Conservation (phyloP, 2,329 filamentous ascomycete species). For the Curvularia eragrostidis region DNA sequence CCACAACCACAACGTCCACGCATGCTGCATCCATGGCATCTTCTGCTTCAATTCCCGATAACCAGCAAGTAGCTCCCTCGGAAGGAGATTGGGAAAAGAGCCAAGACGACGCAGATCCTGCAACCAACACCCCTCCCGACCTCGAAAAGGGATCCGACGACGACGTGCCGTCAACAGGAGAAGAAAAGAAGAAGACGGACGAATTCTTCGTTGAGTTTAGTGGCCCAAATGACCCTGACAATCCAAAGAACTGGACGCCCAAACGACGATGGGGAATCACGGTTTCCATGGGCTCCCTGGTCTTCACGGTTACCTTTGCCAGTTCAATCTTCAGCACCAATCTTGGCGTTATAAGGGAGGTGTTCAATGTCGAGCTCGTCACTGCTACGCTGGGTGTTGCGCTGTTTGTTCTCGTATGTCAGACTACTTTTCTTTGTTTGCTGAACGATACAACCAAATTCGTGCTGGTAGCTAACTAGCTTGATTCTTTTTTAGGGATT, state of each 20-base stretch:
- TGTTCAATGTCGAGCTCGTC: slow-evolving; percentile 56
- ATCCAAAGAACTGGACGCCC: slow-evolving; percentile 73
- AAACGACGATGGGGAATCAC: slow-evolving; percentile 73
- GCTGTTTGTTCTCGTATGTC: slow-evolving; percentile 52
- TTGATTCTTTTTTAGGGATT: slow-evolving; percentile 56
- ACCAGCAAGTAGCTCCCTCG: not conserved
- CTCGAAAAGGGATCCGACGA: slow-evolving; percentile 16
- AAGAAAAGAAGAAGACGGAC: slow-evolving; percentile 34
- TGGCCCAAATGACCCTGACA: slow-evolving; percentile 72
- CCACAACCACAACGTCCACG: not conserved
- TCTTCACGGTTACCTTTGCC: slow-evolving; percentile 55
- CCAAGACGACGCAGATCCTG: slow-evolving; percentile 8
- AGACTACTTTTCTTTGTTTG: not conserved
- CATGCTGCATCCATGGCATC: not conserved
- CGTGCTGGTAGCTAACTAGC: not conserved
- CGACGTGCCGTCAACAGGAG: not conserved
- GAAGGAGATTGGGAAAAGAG: slow-evolving; percentile 11
- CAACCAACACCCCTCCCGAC: slow-evolving; percentile 7
- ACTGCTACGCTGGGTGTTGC: slow-evolving; percentile 58
- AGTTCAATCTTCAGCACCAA: slow-evolving; percentile 67
- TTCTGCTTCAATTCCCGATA: not conserved
- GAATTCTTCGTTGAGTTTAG: slow-evolving; percentile 71
- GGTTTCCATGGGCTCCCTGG: slow-evolving; percentile 62
- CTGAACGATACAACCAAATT: no score
- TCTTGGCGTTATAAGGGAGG: slow-evolving; percentile 58